Evolutionary conservation across 2,329 filamentous ascomycete species (phyloP).

Genomic region (Cadophora malorum): DNA sequence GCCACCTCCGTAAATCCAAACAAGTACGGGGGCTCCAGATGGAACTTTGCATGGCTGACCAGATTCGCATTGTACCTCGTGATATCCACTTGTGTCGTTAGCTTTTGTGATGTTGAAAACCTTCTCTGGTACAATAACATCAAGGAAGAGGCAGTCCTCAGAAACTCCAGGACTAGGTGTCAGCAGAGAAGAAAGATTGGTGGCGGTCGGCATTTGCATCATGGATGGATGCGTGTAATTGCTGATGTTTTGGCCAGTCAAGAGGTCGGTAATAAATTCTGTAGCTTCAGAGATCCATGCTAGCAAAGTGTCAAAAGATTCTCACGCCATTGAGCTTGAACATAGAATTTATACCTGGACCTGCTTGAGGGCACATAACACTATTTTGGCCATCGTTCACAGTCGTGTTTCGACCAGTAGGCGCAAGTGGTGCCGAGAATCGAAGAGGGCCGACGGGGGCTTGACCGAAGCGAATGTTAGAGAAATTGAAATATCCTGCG

Average conservation of each 20-base stretch:
- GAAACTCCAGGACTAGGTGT: conserved; percentile 5
- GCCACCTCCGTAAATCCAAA: conserved; percentile 59
- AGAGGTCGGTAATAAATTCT: conserved; percentile 1
- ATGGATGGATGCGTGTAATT: conserved; percentile 14
- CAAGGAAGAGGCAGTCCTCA: conserved; percentile 57
- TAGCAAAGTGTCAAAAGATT: not conserved
- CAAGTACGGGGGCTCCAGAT: conserved; percentile 50
- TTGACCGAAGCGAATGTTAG: conserved; percentile 53
- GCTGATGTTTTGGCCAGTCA: conserved; percentile 16
- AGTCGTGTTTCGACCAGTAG: conserved; percentile 43
- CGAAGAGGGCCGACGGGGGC: conserved; percentile 52
- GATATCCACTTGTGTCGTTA: conserved; percentile 22
- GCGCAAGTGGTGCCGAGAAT: conserved; percentile 51
- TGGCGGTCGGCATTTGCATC: not conserved
- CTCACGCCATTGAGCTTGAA: not conserved
- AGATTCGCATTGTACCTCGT: conserved; percentile 10
- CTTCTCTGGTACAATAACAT: conserved; percentile 52
- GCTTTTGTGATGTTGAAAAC: conserved; percentile 42
- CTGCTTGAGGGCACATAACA: conserved; percentile 35
- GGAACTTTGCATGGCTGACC: conserved; percentile 15
- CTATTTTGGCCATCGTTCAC: conserved; percentile 40
- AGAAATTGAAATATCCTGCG: conserved; percentile 47
- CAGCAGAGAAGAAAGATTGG: conserved; percentile 8
- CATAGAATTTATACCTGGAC: conserved; percentile 22
- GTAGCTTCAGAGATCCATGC: conserved; percentile 13